Percentiles rank a stretch among this genome's conserved stretches.
These are phyloP conservation scores for Erythrobasidium hasegawianum DNA, from an alignment of 1,284 basidiomycete genomes.

Conservation along the genomic window DNA sequence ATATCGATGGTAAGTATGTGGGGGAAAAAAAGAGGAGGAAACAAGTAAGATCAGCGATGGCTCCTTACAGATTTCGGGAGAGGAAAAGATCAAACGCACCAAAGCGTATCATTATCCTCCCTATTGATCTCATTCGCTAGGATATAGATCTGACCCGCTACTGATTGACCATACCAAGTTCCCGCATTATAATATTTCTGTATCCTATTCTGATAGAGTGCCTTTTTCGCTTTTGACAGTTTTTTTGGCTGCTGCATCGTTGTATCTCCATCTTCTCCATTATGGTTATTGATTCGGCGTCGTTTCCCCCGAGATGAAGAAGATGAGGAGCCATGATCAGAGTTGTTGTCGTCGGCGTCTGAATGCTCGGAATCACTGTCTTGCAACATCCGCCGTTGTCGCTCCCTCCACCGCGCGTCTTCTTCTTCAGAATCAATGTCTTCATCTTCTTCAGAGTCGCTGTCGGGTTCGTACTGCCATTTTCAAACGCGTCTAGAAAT, in stretches of 20 bases:
- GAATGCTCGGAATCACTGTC: conserved; percentile 48
- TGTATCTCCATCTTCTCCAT: neutral
- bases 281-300: conserved; percentile 29
- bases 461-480: conserved; percentile 64
- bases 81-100: conserved; percentile 64
- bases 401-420: conserved; percentile 32
- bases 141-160: conserved; percentile 81
- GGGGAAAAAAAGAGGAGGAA: neutral
- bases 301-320: conserved; percentile 44
- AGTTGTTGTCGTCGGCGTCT: conserved; percentile 53
- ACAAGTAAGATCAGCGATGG: neutral
- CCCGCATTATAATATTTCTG: conserved; percentile 81
- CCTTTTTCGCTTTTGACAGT: conserved; percentile 66
- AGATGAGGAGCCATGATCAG: conserved; percentile 56
- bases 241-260: conserved; percentile 48
- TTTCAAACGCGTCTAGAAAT: neutral
- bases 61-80: neutral
- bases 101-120: conserved; percentile 87
- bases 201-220: conserved; percentile 60
- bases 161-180: conserved; percentile 82
- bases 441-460: conserved; percentile 63
- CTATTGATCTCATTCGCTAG: conserved; percentile 84
- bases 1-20: too few relatives aligned
- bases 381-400: conserved; percentile 18
- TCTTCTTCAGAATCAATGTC: conserved; percentile 51